Evolutionary conservation across 306 rosid species (phyloP).

Genomic region (Acacia crassicarpa): DNA sequence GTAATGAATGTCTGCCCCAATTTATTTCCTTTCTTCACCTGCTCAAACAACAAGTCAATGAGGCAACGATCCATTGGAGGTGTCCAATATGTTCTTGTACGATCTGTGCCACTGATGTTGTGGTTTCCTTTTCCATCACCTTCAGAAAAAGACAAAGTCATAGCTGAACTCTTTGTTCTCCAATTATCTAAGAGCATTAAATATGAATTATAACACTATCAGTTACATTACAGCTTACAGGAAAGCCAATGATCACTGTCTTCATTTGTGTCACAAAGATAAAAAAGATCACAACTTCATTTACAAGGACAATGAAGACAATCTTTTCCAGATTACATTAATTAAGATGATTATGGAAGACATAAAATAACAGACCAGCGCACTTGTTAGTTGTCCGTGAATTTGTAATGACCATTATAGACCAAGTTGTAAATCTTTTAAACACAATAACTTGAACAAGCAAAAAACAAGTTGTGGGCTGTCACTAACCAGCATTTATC

Average conservation of each 20-base stretch:
- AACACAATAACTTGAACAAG: constrained; percentile 4
- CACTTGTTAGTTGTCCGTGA: background rate
- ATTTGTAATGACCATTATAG: constrained; percentile 10
- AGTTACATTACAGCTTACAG: constrained; percentile 20
- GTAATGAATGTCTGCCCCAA: constrained; percentile 65
- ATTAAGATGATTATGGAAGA: background rate
- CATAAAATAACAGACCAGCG: background rate
- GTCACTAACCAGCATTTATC: constrained; percentile 54
- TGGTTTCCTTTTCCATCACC: constrained; percentile 50
- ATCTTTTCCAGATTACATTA: constrained; percentile 10
- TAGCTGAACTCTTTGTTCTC: constrained; percentile 23
- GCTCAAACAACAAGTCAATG: constrained; percentile 66
- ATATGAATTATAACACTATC: constrained; percentile 20
- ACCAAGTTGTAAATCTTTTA: constrained; percentile 3
- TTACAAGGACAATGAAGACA: background rate
- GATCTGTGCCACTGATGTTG: constrained; percentile 47
- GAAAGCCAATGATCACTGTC: background rate
- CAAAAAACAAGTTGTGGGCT: constrained; percentile 14
- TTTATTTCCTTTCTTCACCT: constrained; percentile 64
- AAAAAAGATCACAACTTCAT: background rate
- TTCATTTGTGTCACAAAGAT: background rate
- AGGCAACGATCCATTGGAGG: constrained; percentile 74
- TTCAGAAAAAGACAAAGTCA: constrained; percentile 31
- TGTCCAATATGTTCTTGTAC: constrained; percentile 77
- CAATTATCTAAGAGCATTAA: constrained; percentile 18